Conservation (phyloP, 1,284 basidiomycete genomes). For the Fomitiporia mediterranea region DNA sequence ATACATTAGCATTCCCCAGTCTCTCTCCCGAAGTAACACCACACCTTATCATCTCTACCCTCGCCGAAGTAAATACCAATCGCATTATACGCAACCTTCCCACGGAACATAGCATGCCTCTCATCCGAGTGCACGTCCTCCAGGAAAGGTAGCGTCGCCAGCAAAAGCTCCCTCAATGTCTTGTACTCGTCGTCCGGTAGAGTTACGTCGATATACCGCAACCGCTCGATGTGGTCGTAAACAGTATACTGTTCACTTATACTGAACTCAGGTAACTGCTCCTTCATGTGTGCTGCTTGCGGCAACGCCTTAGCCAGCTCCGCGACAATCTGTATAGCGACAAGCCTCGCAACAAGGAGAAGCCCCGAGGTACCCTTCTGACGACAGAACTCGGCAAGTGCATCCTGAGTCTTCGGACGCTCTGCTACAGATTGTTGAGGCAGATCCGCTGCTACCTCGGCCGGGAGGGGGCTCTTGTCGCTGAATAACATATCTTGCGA, state of each 20-base stretch:
- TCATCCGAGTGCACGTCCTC: conserved; percentile 65
- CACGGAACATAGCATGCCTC: conserved; percentile 53
- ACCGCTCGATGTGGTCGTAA: conserved; percentile 70
- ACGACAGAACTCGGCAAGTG: conserved; percentile 51
- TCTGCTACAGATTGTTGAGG: conserved; percentile 33
- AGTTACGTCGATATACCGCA: conserved; percentile 55
- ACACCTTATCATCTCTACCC: conserved; percentile 60
- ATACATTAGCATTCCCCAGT: neutral
- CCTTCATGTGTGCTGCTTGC: conserved; percentile 25
- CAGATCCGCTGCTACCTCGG: conserved; percentile 40
- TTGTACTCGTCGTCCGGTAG: conserved; percentile 45
- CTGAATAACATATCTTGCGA: conserved; percentile 69
- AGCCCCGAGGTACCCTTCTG: conserved; percentile 41
- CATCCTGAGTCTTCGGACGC: conserved; percentile 53
- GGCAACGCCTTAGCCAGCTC: conserved; percentile 56
- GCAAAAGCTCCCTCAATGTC: conserved; percentile 53
- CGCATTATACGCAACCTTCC: conserved; percentile 71
- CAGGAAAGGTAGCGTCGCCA: conserved; percentile 61
- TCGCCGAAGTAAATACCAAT: conserved; percentile 61
- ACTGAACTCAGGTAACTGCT: conserved; percentile 46
- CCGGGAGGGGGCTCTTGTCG: conserved; percentile 55
- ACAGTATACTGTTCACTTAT: conserved; percentile 49
- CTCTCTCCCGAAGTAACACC: neutral
- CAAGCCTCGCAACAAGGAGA: conserved; percentile 62
- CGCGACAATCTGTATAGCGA: conserved; percentile 62